These are phyloP conservation scores for Ceratobasidium sp. DNA, from an alignment of 1,284 basidiomycete species.

Conservation along the genomic window DNA sequence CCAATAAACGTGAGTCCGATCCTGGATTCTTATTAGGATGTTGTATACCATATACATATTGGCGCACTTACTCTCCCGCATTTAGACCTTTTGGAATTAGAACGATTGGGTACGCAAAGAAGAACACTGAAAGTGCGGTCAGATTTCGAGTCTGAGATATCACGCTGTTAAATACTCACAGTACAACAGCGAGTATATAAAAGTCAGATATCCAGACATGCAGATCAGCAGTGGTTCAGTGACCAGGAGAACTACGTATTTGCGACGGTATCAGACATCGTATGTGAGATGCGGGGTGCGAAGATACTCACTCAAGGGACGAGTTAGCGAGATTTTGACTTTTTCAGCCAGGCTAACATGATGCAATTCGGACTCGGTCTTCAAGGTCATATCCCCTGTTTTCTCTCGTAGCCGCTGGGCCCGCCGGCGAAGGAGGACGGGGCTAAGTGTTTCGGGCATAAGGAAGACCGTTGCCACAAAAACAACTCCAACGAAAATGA, in stretches of 20 bases:
- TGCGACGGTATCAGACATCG: too few relatives aligned
- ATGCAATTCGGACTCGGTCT: slow-evolving; percentile 52
- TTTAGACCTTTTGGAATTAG: slow-evolving; percentile 41
- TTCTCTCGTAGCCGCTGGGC: slow-evolving; percentile 50
- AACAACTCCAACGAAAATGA: slow-evolving; percentile 49
- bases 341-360: slow-evolving; percentile 47
- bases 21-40: slow-evolving; percentile 48
- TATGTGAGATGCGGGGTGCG: too few relatives aligned
- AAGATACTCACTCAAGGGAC: slow-evolving; percentile 51
- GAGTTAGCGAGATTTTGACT: slow-evolving; percentile 51
- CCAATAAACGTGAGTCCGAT: slow-evolving; percentile 51
- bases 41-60: slow-evolving; percentile 43
- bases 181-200: slow-evolving; percentile 54
- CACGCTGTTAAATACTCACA: neutral
- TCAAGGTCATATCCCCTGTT: slow-evolving; percentile 53
- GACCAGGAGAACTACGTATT: slow-evolving; percentile 42
- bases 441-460: slow-evolving; percentile 55
- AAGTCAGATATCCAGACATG: slow-evolving; percentile 56
- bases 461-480: slow-evolving; percentile 41
- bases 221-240: slow-evolving; percentile 56
- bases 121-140: slow-evolving; percentile 42
- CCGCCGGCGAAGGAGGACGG: slow-evolving; percentile 51
- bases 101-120: slow-evolving; percentile 51
- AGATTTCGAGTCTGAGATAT: neutral
- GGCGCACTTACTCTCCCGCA: slow-evolving; percentile 17